Percentiles rank a stretch among this genome's conserved stretches.
phyloP scores from a whole-genome alignment of 108 stramenopile genomes.

The Nitzschia putrida region DNA sequence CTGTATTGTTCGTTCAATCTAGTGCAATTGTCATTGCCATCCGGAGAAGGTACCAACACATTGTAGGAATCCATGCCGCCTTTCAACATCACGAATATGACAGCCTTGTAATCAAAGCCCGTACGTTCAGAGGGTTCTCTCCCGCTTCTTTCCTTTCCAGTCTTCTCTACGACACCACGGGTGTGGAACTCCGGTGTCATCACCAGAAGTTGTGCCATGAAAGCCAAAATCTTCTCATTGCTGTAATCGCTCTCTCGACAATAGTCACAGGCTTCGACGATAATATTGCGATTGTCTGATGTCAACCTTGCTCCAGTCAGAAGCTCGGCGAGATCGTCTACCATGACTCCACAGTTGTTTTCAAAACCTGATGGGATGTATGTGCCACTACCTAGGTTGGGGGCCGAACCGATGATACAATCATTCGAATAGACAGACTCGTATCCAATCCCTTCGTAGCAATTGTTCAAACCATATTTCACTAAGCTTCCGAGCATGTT shows the following conservation, averaged over 20 bases:
- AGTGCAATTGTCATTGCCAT: conserved; percentile 27
- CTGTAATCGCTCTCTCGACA: background rate
- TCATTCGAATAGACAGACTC: background rate
- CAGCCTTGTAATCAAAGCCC: conserved; percentile 47
- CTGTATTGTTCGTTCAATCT: conserved; percentile 20
- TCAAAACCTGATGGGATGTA: conserved; percentile 1
- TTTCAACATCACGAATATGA: conserved; percentile 50
- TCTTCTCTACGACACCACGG: conserved; percentile 31
- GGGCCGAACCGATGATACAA: background rate
- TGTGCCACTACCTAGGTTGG: background rate
- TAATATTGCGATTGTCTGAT: conserved; percentile 9
- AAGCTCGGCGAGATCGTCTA: conserved; percentile 57
- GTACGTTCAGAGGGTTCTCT: conserved; percentile 16
- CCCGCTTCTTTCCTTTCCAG: conserved; percentile 9
- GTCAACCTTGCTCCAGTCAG: conserved; percentile 13
- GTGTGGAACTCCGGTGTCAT: conserved; percentile 56
- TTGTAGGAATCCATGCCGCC: conserved; percentile 62
- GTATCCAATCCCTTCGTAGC: background rate
- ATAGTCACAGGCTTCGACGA: conserved; percentile 8
- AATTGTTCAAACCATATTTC: background rate
- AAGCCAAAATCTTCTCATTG: conserved; percentile 5
- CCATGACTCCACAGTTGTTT: background rate
- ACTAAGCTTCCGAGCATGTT: background rate
- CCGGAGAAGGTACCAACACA: conserved; percentile 54
- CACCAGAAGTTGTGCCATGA: conserved; percentile 36